Conservation (phyloP, 192 early-diverging fungal genomes). For the Coemansia sp. region DNA sequence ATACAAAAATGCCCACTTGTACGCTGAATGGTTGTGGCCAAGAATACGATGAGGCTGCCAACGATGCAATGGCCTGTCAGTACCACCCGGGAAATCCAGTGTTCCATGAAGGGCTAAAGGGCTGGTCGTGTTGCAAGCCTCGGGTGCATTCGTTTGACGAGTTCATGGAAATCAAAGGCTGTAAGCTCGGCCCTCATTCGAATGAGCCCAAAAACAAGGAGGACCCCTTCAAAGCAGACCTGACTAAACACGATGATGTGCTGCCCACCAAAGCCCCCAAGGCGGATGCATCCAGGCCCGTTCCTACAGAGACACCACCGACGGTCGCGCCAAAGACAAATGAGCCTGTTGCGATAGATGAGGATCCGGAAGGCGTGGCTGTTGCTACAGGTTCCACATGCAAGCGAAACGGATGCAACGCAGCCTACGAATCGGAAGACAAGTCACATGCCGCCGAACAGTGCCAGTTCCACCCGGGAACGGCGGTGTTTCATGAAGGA, state of each 20-base stretch:
- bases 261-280: constrained; percentile 19
- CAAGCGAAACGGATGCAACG: constrained; percentile 80
- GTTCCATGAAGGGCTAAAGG: constrained; percentile 96
- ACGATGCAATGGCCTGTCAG: constrained; percentile 79
- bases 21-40: constrained; percentile 87
- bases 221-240: constrained; percentile 50
- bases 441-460: constrained; percentile 29
- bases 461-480: constrained; percentile 89
- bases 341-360: constrained; percentile 66
- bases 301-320: constrained; percentile 23
- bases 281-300: constrained; percentile 10
- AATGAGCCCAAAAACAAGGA: constrained; percentile 48
- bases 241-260: constrained; percentile 47
- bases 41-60: constrained; percentile 72
- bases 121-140: constrained; percentile 94
- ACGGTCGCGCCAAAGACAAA: constrained; percentile 33
- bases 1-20: constrained; percentile 54
- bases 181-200: constrained; percentile 78
- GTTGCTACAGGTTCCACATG: constrained; percentile 78
- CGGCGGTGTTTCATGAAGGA: constrained; percentile 96
- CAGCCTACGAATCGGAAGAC: constrained; percentile 66
- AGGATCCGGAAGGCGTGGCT: constrained; percentile 74
- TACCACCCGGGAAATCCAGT: constrained; percentile 88
- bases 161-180: constrained; percentile 89
- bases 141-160: constrained; percentile 90